Evolutionary conservation across 176 grass and related monocot species (phyloP).

Genomic region (Dactylis glomerata): DNA sequence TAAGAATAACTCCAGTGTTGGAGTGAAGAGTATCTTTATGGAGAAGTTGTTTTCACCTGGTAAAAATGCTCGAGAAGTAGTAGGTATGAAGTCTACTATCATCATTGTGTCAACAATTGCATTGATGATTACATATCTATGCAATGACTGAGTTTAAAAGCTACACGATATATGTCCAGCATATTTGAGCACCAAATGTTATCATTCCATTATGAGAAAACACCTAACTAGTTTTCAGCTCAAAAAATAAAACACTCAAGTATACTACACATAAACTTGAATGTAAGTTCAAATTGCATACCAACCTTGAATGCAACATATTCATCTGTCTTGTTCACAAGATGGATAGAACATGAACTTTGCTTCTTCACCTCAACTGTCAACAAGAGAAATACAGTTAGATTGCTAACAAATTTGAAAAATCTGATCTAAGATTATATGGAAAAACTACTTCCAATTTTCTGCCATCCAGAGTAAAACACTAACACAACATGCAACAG

Average conservation of each 20-base stretch:
- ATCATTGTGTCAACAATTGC: not conserved
- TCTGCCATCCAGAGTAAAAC: not conserved
- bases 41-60: slow-evolving; percentile 5
- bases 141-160: not conserved
- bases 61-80: not conserved
- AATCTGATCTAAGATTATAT: slow-evolving; percentile 2
- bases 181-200: not conserved
- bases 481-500: not conserved
- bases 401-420: not conserved
- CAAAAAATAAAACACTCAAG: slow-evolving; percentile 6
- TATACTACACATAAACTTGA: not conserved
- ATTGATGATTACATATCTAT: not conserved
- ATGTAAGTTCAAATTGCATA: slow-evolving; percentile 23
- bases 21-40: not conserved
- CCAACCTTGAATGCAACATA: slow-evolving; percentile 91
- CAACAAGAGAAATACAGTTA: slow-evolving; percentile 15
- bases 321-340: slow-evolving; percentile 65
- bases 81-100: not conserved
- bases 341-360: slow-evolving; percentile 63
- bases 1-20: not conserved
- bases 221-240: too few species aligned
- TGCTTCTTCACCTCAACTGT: slow-evolving; percentile 88
- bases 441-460: not conserved
- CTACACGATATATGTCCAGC: not conserved
- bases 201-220: slow-evolving; percentile 21